Evolutionary conservation across 2,329 filamentous ascomycete genomes (phyloP), one percentile per base, ranked within the genome.

Genomic region (Xylaria sp.): DNA sequence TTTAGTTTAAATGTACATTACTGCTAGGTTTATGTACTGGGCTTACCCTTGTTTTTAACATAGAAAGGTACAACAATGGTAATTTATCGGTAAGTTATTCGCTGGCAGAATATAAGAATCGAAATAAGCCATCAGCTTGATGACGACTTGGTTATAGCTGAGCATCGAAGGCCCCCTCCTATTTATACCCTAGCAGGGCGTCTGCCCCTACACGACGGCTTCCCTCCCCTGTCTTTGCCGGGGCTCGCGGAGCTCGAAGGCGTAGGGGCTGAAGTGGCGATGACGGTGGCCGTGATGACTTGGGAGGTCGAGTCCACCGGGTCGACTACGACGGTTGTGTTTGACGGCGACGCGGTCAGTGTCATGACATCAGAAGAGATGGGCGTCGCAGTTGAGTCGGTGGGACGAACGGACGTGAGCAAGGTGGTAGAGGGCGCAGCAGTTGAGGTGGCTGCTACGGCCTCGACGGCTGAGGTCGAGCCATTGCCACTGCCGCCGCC

Each of bases 401-500:
- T 49, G 22, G 22, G 11, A 29, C 45, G 45, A 49, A 29, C 45
- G 25, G 45, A 49, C 10, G 45, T 49, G 22, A 49, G 25, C 22
- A 49, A 29, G 22, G 45, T 49, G 7, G 45, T 49, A 3, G 45
- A 49, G 22, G 45, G 45, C 11, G 45, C 45, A 64, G 56, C 55
- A 20, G 39, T 33, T 17, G 51, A 25, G 65, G 65, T 58, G 56
- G 31, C 13, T 38, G 33, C 33, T 38, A 42, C 38, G 53, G 53
- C 53, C 29, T 38, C 31, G n/a, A 7, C n/a, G 13, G 53, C 13
- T 33, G 31, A 39, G 53, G 33, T 27, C 53, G 33, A 20, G 39
- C 36, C 57, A 20, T 61, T 54, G 33, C 61, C 22, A 49, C 45
- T 15, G 20, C n/a, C 42, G 22, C 6, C 68, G 53, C 65, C 58